Evolutionary conservation across 441 rosid genomes (phyloP).

Genomic region (Populus hybrid): DNA sequence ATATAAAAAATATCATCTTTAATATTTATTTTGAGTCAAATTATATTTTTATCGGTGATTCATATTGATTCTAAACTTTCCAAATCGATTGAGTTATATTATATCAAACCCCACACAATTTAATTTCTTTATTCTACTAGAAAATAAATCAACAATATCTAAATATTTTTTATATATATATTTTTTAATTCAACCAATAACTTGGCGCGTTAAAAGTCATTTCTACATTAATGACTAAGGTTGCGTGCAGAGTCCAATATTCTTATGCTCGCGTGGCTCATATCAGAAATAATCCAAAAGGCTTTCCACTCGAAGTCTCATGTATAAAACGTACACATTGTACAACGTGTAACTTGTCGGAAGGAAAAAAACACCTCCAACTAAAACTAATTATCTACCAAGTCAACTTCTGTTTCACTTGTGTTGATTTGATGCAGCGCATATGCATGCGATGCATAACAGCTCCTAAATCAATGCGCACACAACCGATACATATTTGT

Average conservation of each 20-base stretch:
- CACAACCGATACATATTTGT: background rate
- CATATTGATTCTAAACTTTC: rapidly evolving
- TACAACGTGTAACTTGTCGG: constrained; percentile 1
- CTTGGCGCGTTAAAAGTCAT: too few species aligned
- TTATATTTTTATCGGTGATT: rapidly evolving
- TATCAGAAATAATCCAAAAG: background rate
- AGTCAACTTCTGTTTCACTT: constrained; percentile 1
- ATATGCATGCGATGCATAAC: background rate
- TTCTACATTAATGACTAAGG: background rate
- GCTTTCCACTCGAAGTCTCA: background rate
- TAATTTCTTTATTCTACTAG: too few species aligned
- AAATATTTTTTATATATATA: too few species aligned
- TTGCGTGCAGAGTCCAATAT: background rate
- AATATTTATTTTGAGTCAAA: too few species aligned
- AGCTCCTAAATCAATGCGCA: background rate
- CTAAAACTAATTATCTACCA: background rate
- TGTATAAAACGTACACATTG: background rate
- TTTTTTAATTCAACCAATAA: too few species aligned
- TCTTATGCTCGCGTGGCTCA: background rate
- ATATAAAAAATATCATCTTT: too few species aligned
- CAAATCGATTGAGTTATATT: rapidly evolving
- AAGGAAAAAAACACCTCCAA: constrained; percentile 17
- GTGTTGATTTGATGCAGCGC: constrained; percentile 3
- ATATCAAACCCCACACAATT: rapidly evolving
- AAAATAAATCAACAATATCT: too few species aligned